Conservation (phyloP, 768 basidiomycete genomes). For the Calocybe gangraenosa region DNA sequence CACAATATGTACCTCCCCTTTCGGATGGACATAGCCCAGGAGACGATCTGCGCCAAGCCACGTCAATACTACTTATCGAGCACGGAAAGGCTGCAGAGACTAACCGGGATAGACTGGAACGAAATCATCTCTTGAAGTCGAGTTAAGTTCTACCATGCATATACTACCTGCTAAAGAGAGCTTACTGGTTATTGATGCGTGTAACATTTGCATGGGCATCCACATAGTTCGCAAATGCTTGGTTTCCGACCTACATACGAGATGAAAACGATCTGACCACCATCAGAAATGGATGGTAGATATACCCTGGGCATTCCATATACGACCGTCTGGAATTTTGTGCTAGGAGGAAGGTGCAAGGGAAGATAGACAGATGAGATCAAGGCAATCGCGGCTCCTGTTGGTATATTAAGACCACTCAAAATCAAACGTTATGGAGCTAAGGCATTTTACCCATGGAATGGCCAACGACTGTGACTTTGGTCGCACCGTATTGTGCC, state of each 20-base stretch:
- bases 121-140: conserved; percentile 19
- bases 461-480: conserved; percentile 31
- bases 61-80: no score
- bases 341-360: conserved; percentile 27
- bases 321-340: conserved; percentile 14
- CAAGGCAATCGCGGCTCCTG: conserved; percentile 36
- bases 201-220: conserved; percentile 36
- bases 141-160: neutral
- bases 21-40: no score
- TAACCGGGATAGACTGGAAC: conserved; percentile 29
- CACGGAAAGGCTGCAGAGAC: no score
- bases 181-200: conserved; percentile 45
- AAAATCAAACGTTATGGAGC: no score
- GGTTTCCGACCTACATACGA: conserved; percentile 40
- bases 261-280: neutral
- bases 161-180: neutral
- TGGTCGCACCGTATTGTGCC: conserved; percentile 13
- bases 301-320: conserved; percentile 20
- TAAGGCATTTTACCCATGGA: conserved; percentile 26
- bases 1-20: no score
- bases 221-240: conserved; percentile 50
- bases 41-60: no score
- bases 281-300: conserved; percentile 2
- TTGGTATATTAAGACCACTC: neutral
- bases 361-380: conserved; percentile 37